A percentile compares a stretch with the other conserved stretches of the same genome.
Conservation (phyloP, 2,329 filamentous ascomycete genomes). For the Stagonosporopsis vannaccii region DNA sequence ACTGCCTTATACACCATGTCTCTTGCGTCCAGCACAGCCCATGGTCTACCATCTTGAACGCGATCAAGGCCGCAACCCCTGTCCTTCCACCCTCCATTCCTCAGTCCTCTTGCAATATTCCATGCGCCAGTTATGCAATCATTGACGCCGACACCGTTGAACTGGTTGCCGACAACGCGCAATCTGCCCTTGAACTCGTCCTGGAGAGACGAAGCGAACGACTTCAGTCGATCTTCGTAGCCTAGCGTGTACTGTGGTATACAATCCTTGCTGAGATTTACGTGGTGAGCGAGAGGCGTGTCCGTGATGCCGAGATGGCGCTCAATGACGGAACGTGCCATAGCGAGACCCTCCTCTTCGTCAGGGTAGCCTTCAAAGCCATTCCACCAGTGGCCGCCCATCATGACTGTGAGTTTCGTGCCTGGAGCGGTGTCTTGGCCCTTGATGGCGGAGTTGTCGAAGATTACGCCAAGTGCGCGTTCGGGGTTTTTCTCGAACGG, state of each 20-base stretch:
- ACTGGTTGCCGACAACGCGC: conserved; percentile 64
- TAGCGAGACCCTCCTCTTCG: conserved; percentile 69
- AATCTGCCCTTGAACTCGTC: conserved; percentile 67
- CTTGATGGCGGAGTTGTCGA: conserved; percentile 75
- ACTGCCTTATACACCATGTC: conserved; percentile 2
- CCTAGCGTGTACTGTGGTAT: conserved; percentile 91
- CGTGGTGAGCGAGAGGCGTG: conserved; percentile 66
- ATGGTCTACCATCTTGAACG: conserved; percentile 24
- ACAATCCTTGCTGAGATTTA: conserved; percentile 71
- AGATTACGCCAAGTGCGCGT: conserved; percentile 86
- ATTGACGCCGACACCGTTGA: conserved; percentile 58
- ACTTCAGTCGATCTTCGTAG: conserved; percentile 69
- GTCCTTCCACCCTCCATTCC: conserved; percentile 40
- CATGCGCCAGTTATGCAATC: conserved; percentile 64
- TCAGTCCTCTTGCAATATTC: conserved; percentile 56
- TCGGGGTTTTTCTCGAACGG: conserved; percentile 78
- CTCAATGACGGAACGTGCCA: conserved; percentile 73
- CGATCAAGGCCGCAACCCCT: conserved; percentile 37
- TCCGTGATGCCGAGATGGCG: conserved; percentile 77
- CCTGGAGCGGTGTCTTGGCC: conserved; percentile 66
- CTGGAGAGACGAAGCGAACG: conserved; percentile 63
- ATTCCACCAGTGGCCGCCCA: conserved; percentile 93
- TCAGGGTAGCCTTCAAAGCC: conserved; percentile 67
- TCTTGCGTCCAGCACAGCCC: conserved; percentile 7
- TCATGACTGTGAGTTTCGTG: conserved; percentile 91